phyloP scores from a whole-genome alignment of 305 asterid species.

The Plantago coronopus region DNA sequence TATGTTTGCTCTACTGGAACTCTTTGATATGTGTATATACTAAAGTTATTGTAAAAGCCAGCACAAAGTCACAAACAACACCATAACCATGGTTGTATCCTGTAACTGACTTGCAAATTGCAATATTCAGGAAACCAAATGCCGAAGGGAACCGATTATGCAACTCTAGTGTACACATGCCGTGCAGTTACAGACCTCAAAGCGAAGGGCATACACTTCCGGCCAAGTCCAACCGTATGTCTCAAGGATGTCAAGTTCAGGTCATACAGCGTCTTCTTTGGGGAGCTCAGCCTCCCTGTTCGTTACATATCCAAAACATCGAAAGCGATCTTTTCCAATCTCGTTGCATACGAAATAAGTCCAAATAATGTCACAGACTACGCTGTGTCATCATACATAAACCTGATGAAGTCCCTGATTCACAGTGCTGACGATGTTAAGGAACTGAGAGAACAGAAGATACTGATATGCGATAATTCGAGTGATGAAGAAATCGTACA shows the following conservation, averaged over 20 bases:
- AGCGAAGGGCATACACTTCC: conserved; percentile 32
- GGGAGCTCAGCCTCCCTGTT: conserved; percentile 21
- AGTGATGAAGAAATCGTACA: conserved; percentile 22
- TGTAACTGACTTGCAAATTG: conserved; percentile 4
- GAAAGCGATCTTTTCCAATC: conserved; percentile 6
- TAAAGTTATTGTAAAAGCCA: too few species aligned
- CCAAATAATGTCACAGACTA: neutral
- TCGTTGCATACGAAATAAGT: conserved; percentile 24
- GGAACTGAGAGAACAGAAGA: conserved; percentile 20
- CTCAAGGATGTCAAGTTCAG: conserved; percentile 26
- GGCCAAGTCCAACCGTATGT: conserved; percentile 21
- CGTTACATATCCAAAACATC: conserved; percentile 1
- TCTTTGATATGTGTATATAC: too few species aligned
- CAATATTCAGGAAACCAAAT: neutral
- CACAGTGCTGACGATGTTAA: conserved; percentile 20
- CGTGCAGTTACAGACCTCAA: conserved; percentile 32
- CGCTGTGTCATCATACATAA: conserved; percentile 13
- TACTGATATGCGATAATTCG: conserved; percentile 8
- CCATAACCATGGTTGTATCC: neutral
- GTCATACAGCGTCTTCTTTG: conserved; percentile 16
- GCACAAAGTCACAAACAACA: too few species aligned
- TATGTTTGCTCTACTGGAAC: neutral
- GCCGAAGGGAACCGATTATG: neutral
- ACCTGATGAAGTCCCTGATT: conserved; percentile 29
- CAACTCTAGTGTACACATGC: conserved; percentile 11